Percentiles rank a stretch among this genome's conserved stretches.
Conservation (phyloP, 2,329 filamentous ascomycete species). For the Pyrenochaeta sp. region DNA sequence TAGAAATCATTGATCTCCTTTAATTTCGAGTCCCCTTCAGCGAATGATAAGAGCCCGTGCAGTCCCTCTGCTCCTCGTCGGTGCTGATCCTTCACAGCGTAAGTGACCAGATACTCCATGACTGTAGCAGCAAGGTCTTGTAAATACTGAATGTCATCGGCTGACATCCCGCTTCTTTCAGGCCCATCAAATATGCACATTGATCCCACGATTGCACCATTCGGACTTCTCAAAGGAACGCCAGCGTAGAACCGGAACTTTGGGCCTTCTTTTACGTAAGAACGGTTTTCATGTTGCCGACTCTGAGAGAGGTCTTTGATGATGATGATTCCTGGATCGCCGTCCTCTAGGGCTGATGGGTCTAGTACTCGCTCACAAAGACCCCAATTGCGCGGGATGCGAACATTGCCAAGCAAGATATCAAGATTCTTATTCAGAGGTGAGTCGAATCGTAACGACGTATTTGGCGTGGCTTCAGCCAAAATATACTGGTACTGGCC, state of each 20-base stretch:
- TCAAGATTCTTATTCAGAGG: constrained; percentile 8
- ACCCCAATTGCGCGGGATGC: constrained; percentile 23
- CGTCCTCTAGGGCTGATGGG: constrained; percentile 2
- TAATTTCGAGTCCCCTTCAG: constrained; percentile 13
- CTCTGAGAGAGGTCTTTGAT: constrained; percentile 24
- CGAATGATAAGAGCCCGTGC: constrained; percentile 29
- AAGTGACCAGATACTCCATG: constrained; percentile 25
- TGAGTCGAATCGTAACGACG: constrained; percentile 23
- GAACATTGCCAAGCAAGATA: constrained; percentile 30
- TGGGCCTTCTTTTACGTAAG: constrained; percentile 19
- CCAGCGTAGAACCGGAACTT: constrained; percentile 35
- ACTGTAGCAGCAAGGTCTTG: constrained; percentile 26
- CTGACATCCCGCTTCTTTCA: constrained; percentile 18
- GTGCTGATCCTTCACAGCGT: constrained; percentile 17
- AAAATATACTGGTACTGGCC: constrained; percentile 39
- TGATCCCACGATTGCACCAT: constrained; percentile 30
- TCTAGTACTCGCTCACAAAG: constrained; percentile 23
- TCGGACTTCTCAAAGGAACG: constrained; percentile 25
- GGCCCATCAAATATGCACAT: constrained; percentile 30
- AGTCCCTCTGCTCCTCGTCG: constrained; percentile 21
- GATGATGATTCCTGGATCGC: constrained; percentile 15
- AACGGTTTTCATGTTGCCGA: constrained; percentile 8
- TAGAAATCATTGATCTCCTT: constrained; percentile 1
- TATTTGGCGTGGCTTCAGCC: constrained; percentile 42
- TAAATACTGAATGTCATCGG: constrained; percentile 17